A percentile compares a stretch with the other conserved stretches of the same genome.
Evolutionary conservation across 441 rosid genomes (phyloP).

Genomic region (Euphorbia celastroides): DNA sequence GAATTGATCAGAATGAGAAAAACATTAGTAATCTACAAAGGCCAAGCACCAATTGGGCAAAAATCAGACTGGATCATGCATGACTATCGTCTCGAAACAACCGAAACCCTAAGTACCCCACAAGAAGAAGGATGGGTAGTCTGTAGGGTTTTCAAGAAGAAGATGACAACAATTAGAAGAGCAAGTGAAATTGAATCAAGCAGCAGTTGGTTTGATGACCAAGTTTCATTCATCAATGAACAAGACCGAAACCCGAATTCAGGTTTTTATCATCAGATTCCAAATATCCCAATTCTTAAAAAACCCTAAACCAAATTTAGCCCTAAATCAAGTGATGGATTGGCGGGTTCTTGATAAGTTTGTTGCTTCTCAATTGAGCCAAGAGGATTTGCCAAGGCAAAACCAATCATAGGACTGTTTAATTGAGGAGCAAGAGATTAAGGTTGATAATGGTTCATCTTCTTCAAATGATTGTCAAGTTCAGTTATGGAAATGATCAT

Average conservation of each 20-base stretch:
- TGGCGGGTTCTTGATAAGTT: constrained; percentile 93
- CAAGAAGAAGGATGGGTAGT: constrained; percentile 99
- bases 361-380: constrained; percentile 89
- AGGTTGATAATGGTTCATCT: constrained; percentile 28
- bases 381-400: constrained; percentile 44
- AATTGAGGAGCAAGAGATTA: constrained; percentile 21
- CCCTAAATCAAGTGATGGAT: constrained; percentile 54
- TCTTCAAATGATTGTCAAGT: constrained; percentile 33
- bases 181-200: constrained; percentile 52
- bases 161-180: constrained; percentile 40
- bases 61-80: constrained; percentile 88
- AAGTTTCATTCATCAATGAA: constrained; percentile 50
- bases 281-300: constrained; percentile 71
- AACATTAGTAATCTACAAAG: constrained; percentile 65
- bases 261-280: constrained; percentile 39
- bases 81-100: constrained; percentile 70
- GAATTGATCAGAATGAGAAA: constrained; percentile 76
- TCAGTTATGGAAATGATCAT: constrained; percentile 49
- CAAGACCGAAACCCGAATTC: constrained; percentile 25
- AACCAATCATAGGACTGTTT: constrained; percentile 11
- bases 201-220: constrained; percentile 67
- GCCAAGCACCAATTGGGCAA: constrained; percentile 74
- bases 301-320: constrained; percentile 50
- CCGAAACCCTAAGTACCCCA: constrained; percentile 77
- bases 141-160: constrained; percentile 90